A percentile compares a stretch with the other conserved stretches of the same genome.
phyloP scores from a whole-genome alignment of 805 yeast genomes.

The Saccharomycopsis malanga region DNA sequence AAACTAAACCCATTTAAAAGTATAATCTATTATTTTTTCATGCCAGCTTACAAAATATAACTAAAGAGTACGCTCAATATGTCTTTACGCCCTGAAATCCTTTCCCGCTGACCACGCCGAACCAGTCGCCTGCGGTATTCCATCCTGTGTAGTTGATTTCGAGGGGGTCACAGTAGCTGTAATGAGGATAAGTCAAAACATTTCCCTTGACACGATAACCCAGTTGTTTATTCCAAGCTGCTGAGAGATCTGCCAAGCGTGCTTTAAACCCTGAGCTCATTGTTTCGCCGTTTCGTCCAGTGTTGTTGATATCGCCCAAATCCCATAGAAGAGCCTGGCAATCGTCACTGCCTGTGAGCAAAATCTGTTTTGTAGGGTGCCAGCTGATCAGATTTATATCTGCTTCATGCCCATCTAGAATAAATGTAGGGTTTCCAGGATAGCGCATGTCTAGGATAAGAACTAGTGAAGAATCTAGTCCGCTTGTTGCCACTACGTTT shows the following conservation, averaged over 20 bases:
- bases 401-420: conserved; percentile 59
- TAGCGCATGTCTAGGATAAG: conserved; percentile 75
- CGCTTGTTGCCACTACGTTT: conserved; percentile 78
- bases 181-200: conserved; percentile 27
- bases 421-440: conserved; percentile 76
- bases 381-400: conserved; percentile 70
- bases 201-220: conserved; percentile 2
- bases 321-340: conserved; percentile 73
- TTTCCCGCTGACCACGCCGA: conserved; percentile 66
- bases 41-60: too few relatives aligned
- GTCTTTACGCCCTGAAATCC: conserved; percentile 59
- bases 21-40: too few relatives aligned
- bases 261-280: background rate
- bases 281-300: background rate
- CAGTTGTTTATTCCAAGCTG: background rate
- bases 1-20: too few relatives aligned
- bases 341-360: conserved; percentile 64
- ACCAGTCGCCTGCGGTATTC: conserved; percentile 70
- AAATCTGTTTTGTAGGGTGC: conserved; percentile 68
- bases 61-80: too few relatives aligned
- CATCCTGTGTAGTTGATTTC: conserved; percentile 78
- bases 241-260: conserved; percentile 1
- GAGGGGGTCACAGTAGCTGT: conserved; percentile 51
- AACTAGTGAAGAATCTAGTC: conserved; percentile 58
- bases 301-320: conserved; percentile 25